Conservation (phyloP, 192 early-diverging fungal species). For the Backusella westeae region DNA sequence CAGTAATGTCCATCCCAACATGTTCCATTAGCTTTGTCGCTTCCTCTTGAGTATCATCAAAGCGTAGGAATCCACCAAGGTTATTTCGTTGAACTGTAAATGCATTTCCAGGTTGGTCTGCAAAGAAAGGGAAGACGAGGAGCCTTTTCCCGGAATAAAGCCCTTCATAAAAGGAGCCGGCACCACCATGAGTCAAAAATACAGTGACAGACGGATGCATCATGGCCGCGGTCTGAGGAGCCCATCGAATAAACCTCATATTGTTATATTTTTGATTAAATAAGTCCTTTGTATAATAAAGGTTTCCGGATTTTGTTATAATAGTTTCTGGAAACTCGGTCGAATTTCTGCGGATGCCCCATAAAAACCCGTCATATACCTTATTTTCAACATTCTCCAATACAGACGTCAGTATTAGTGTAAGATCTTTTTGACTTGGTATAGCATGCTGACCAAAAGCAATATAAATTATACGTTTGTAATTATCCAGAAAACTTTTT, state of each 20-base stretch:
- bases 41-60: not conserved
- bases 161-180: conserved; percentile 28
- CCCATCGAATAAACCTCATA: conserved; percentile 17
- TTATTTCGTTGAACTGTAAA: not conserved
- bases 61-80: not conserved
- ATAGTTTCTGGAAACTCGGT: not conserved
- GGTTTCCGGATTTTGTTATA: not conserved
- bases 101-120: conserved; percentile 26
- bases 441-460: conserved; percentile 32
- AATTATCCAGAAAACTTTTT: conserved; percentile 20
- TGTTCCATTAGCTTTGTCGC: not conserved
- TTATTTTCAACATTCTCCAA: not conserved
- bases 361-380: conserved; percentile 35
- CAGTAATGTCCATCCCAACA: not conserved
- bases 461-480: conserved; percentile 26
- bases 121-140: conserved; percentile 30
- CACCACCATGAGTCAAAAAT: conserved; percentile 34
- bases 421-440: not conserved
- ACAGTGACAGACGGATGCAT: conserved; percentile 18
- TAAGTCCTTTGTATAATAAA: not conserved
- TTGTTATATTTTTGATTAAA: not conserved
- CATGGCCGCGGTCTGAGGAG: conserved; percentile 31
- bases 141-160: conserved; percentile 27
- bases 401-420: conserved; percentile 21
- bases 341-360: conserved; percentile 11